These are phyloP conservation scores for Clavaria fumosa DNA, from an alignment of 768 basidiomycete genomes.

Conservation along the genomic window DNA sequence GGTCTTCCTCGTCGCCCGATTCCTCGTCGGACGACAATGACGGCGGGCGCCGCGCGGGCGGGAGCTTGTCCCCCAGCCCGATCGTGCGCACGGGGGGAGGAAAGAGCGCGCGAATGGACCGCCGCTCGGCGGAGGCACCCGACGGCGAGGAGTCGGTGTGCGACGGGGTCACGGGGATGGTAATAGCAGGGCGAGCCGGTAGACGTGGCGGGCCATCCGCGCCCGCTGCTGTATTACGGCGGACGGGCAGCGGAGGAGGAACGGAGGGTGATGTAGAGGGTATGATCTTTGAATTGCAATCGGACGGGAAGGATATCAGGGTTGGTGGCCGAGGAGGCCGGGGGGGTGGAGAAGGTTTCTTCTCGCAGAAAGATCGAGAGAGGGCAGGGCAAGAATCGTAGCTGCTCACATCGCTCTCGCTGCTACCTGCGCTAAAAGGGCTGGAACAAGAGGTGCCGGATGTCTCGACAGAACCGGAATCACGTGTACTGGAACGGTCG, in stretches of 20 bases:
- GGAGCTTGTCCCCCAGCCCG: constrained; percentile 51
- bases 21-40: constrained; percentile 37
- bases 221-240: constrained; percentile 20
- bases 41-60: constrained; percentile 36
- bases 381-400: too few relatives aligned
- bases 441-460: too few relatives aligned
- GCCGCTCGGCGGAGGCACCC: constrained; percentile 21
- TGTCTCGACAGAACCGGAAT: too few relatives aligned
- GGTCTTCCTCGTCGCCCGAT: constrained; percentile 46
- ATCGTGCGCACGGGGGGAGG: constrained; percentile 70
- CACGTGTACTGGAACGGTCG: too few relatives aligned
- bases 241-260: constrained; percentile 34
- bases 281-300: too few relatives aligned
- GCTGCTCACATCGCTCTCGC: too few relatives aligned
- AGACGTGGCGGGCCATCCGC: constrained; percentile 12
- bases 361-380: too few relatives aligned
- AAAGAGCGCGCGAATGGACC: constrained; percentile 30
- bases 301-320: constrained; percentile 9
- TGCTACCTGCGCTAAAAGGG: too few relatives aligned
- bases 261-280: constrained; percentile 9
- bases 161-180: constrained; percentile 8
- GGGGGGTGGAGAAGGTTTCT: constrained; percentile 17
- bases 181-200: constrained; percentile 17
- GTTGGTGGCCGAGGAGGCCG: constrained; percentile 24
- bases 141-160: constrained; percentile 9